These are phyloP conservation scores for Abrus pulchellus DNA, from an alignment of 306 rosid species.

Conservation along the genomic window DNA sequence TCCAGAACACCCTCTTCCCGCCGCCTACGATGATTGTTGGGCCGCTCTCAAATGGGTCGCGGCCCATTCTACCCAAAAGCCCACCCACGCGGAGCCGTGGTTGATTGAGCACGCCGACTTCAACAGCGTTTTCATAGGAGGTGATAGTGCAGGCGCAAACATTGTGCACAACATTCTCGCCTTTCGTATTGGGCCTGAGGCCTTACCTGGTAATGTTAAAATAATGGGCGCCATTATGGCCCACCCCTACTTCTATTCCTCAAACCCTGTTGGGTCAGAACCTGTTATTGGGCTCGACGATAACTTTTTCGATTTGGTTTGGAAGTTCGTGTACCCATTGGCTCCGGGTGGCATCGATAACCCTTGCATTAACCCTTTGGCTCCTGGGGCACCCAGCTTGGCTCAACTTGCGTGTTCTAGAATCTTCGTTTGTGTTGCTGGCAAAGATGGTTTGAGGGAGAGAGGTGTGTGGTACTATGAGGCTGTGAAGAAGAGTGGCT, in stretches of 20 bases:
- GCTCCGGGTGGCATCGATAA: conserved; percentile 44
- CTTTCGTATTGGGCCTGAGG: conserved; percentile 48
- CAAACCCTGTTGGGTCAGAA: conserved; percentile 43
- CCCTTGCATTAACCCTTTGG: conserved; percentile 47
- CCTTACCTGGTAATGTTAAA: conserved; percentile 47
- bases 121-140: conserved; percentile 51
- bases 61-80: background rate
- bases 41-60: conserved; percentile 59
- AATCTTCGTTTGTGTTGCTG: conserved; percentile 50
- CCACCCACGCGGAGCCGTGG: conserved; percentile 51
- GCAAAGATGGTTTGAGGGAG: conserved; percentile 50
- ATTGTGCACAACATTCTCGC: conserved; percentile 53
- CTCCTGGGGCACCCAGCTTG: conserved; percentile 44
- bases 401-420: conserved; percentile 46
- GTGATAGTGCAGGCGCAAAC: conserved; percentile 65
- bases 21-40: conserved; percentile 53
- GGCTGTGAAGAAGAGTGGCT: conserved; percentile 46
- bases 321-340: conserved; percentile 53
- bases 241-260: conserved; percentile 55
- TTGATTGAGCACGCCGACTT: conserved; percentile 43
- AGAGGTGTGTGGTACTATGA: conserved; percentile 50
- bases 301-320: conserved; percentile 12
- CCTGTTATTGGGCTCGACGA: background rate
- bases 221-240: conserved; percentile 46
- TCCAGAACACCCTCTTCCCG: conserved; percentile 54